Evolutionary conservation across 495 filamentous ascomycete genomes (phyloP).

Genomic region (Symbiotaphrina buchneri): DNA sequence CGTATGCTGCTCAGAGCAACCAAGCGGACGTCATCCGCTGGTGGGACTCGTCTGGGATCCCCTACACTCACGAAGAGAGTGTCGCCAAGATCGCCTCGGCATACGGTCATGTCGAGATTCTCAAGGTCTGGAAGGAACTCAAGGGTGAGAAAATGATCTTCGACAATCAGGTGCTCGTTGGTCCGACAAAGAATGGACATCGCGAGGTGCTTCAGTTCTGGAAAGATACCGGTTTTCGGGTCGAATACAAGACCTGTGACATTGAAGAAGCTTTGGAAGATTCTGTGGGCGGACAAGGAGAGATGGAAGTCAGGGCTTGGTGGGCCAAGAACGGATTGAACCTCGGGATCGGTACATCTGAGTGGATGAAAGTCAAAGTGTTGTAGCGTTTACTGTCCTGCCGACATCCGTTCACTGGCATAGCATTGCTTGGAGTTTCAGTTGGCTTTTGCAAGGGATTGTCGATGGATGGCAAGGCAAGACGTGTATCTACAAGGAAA

Average conservation of each 20-base stretch:
- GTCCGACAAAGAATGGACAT: slow-evolving; percentile 70
- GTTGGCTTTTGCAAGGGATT: too few species aligned
- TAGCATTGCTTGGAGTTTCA: too few species aligned
- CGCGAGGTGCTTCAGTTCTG: slow-evolving; percentile 80
- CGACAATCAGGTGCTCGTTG: slow-evolving; percentile 72
- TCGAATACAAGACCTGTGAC: slow-evolving; percentile 89
- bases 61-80: slow-evolving; percentile 46
- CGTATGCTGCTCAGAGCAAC: slow-evolving; percentile 59
- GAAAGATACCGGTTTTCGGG: slow-evolving; percentile 48
- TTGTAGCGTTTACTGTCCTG: too few species aligned
- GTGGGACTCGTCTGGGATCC: slow-evolving; percentile 62
- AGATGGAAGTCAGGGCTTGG: slow-evolving; percentile 55
- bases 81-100: slow-evolving; percentile 67
- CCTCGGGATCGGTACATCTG: slow-evolving; percentile 61
- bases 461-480: too few species aligned
- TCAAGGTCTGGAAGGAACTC: slow-evolving; percentile 59
- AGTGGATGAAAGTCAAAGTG: slow-evolving; percentile 78
- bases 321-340: slow-evolving; percentile 84
- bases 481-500: too few species aligned
- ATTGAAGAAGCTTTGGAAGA: slow-evolving; percentile 90
- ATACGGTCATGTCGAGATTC: slow-evolving; percentile 67
- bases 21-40: slow-evolving; percentile 48
- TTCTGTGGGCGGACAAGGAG: slow-evolving; percentile 35
- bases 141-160: slow-evolving; percentile 71
- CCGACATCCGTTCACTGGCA: too few species aligned